These are phyloP conservation scores for Cadophora malorum DNA, from an alignment of 2,329 filamentous ascomycete genomes.

Conservation along the genomic window DNA sequence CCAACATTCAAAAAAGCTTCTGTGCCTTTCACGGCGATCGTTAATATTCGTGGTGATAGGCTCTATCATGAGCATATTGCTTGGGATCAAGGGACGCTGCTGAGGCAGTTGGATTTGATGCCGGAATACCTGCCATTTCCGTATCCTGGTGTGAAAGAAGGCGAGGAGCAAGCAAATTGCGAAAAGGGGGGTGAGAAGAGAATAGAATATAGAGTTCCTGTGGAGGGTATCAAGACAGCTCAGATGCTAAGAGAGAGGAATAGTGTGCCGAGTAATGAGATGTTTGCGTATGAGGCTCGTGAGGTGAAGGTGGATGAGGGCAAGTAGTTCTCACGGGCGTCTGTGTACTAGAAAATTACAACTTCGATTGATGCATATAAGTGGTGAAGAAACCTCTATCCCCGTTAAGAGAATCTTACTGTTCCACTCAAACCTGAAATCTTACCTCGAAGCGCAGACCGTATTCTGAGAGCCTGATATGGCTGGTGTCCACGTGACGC, in stretches of 20 bases:
- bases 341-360: too few species aligned
- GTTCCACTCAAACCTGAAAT: too few species aligned
- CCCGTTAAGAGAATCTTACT: too few species aligned
- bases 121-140: slow-evolving; percentile 49
- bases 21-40: slow-evolving; percentile 68
- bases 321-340: too few species aligned
- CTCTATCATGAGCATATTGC: slow-evolving; percentile 74
- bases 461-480: too few species aligned
- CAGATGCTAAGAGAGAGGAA: slow-evolving; percentile 56
- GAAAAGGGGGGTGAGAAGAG: not conserved
- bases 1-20: slow-evolving; percentile 59
- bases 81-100: slow-evolving; percentile 70
- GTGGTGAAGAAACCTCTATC: too few species aligned
- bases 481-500: too few species aligned
- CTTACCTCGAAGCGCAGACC: too few species aligned
- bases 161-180: not conserved
- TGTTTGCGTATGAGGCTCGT: slow-evolving; percentile 48
- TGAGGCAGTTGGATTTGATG: slow-evolving; percentile 66
- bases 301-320: slow-evolving; percentile 28
- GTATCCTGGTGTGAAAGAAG: slow-evolving; percentile 51
- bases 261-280: slow-evolving; percentile 59
- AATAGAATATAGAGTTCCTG: slow-evolving; percentile 65
- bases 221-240: slow-evolving; percentile 60
- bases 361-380: too few species aligned
- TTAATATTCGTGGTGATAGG: slow-evolving; percentile 71